Conservation (phyloP, 2,329 filamentous ascomycete genomes). For the Alternaria panax region DNA sequence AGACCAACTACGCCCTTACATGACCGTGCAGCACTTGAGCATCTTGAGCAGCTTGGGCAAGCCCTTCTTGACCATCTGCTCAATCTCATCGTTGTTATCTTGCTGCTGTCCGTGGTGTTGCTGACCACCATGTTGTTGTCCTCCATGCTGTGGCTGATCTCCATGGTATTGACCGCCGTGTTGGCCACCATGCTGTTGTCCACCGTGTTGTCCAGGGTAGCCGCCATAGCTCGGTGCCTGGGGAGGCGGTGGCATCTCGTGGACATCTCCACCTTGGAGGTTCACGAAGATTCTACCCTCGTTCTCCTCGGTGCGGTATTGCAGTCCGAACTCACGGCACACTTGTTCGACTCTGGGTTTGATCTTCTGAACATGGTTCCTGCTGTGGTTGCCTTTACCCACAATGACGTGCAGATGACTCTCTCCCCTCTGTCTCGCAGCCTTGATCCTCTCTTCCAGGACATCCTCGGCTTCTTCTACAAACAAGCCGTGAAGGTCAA, state of each 20-base stretch:
- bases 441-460: conserved; percentile 81
- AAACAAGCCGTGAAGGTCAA: conserved; percentile 93
- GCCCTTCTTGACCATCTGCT: conserved; percentile 67
- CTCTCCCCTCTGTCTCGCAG: conserved; percentile 76
- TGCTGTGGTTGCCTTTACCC: conserved; percentile 90
- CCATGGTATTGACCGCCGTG: conserved; percentile 12
- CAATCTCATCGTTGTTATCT: conserved; percentile 63
- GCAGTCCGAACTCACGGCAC: conserved; percentile 80
- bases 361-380: conserved; percentile 85
- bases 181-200: conserved; percentile 48
- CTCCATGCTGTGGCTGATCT: conserved; percentile 25
- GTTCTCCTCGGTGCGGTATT: conserved; percentile 87
- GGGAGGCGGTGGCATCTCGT: conserved; percentile 50
- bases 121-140: not conserved
- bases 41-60: conserved; percentile 68
- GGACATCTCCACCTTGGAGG: conserved; percentile 71
- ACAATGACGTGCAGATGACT: conserved; percentile 92
- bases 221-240: conserved; percentile 48
- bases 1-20: conserved; percentile 57
- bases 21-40: conserved; percentile 75
- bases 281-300: conserved; percentile 89
- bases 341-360: conserved; percentile 93
- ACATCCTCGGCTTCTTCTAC: conserved; percentile 95
- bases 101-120: conserved; percentile 48
- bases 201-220: conserved; percentile 53